These are phyloP conservation scores for Pyrrhoderma lamaoense DNA, from an alignment of 1,284 basidiomycete genomes.

Conservation along the genomic window DNA sequence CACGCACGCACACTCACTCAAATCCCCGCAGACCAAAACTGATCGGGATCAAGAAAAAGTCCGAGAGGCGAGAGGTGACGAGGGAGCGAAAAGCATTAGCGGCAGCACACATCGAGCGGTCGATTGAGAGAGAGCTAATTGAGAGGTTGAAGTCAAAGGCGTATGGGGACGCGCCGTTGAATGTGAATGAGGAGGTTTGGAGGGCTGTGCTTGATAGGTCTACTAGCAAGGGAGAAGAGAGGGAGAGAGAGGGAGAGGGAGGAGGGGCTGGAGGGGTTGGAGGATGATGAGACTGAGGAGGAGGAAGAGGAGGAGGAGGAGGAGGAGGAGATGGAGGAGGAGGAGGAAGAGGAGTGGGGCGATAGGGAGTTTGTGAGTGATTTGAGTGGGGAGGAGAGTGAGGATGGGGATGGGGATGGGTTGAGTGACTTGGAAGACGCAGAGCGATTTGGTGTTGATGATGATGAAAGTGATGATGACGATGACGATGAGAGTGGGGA, in stretches of 20 bases:
- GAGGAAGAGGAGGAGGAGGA: conserved; percentile 46
- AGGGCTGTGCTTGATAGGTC: conserved; percentile 68
- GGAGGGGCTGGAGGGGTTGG: conserved; percentile 31
- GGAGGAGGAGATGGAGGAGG: conserved; percentile 60
- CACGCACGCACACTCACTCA: no score
- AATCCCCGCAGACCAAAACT: conserved; percentile 68
- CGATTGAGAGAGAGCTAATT: conserved; percentile 94
- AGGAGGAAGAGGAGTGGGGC: conserved; percentile 66
- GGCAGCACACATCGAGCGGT: conserved; percentile 88
- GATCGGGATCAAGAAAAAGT: conserved; percentile 94
- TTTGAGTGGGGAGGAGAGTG: conserved; percentile 59
- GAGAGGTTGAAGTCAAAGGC: conserved; percentile 94
- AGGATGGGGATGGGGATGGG: conserved; percentile 31
- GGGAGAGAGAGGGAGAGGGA: conserved; percentile 35
- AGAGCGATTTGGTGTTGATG: conserved; percentile 32
- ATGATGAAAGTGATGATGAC: conserved; percentile 27
- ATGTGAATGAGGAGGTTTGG: conserved; percentile 99
- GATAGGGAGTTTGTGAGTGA: conserved; percentile 86
- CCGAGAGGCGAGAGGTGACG: conserved; percentile 88
- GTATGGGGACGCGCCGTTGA: conserved; percentile 95
- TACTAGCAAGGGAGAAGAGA: conserved; percentile 48
- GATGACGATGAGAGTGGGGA: conserved; percentile 24
- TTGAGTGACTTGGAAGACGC: conserved; percentile 72
- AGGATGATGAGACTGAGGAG: conserved; percentile 40
- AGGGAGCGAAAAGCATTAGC: conserved; percentile 94